Percentiles rank a stretch among this genome's conserved stretches.
Conservation (phyloP, 148 eudicot genomes). For the Silene latifolia region DNA sequence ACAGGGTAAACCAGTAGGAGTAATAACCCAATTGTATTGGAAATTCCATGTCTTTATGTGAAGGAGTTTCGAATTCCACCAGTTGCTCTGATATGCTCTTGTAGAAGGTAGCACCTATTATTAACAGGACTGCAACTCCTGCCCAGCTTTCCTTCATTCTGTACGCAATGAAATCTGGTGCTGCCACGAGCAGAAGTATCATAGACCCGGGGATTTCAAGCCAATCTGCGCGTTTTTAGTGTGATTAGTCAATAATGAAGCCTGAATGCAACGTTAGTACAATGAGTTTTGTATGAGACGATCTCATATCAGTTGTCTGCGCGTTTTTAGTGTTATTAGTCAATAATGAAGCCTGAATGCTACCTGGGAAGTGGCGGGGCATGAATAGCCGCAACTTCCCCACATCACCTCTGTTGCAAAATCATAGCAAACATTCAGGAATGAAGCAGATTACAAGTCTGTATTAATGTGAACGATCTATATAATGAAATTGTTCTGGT, state of each 20-base stretch:
- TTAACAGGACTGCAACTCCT: slow-evolving; percentile 49
- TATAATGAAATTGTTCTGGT: neutral
- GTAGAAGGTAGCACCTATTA: slow-evolving; percentile 81
- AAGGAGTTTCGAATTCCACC: slow-evolving; percentile 82
- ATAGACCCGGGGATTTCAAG: slow-evolving; percentile 71
- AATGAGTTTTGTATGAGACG: neutral
- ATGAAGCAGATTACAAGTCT: neutral
- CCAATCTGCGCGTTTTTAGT: slow-evolving; percentile 46
- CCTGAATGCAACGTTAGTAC: no score
- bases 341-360: no score
- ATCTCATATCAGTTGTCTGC: no score
- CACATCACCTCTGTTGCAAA: slow-evolving; percentile 51
- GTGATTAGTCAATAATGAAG: no score
- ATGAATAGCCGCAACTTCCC: slow-evolving; percentile 83
- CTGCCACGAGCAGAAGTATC: slow-evolving; percentile 72
- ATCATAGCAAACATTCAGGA: neutral
- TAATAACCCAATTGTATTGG: slow-evolving; percentile 79
- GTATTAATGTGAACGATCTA: neutral
- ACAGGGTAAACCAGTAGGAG: slow-evolving; percentile 67
- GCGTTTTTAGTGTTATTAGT: no score
- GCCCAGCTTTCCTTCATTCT: slow-evolving; percentile 50
- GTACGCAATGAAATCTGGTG: slow-evolving; percentile 59
- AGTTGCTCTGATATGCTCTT: slow-evolving; percentile 78
- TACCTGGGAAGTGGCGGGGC: slow-evolving; percentile 74
- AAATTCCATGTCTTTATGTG: slow-evolving; percentile 68